These are phyloP conservation scores for Parastagonospora nodorum DNA, from an alignment of 2,329 filamentous ascomycete species.

Conservation along the genomic window DNA sequence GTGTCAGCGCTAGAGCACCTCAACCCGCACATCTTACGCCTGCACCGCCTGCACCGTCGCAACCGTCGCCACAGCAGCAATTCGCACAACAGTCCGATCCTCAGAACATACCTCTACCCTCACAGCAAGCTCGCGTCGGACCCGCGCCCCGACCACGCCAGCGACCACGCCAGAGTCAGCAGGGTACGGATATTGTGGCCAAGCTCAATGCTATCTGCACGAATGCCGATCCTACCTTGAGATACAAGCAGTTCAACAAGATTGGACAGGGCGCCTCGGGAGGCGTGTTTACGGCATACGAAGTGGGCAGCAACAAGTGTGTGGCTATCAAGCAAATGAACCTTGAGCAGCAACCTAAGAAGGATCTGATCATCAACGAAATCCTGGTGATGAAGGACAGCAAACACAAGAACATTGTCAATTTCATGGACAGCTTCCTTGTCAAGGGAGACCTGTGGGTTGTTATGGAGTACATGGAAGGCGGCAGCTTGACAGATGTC, in stretches of 20 bases:
- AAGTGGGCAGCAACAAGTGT: slow-evolving; percentile 79
- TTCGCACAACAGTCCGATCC: slow-evolving; percentile 48
- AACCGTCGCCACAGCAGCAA: slow-evolving; percentile 58
- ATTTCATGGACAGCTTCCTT: slow-evolving; percentile 97
- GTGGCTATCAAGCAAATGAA: slow-evolving; percentile 99
- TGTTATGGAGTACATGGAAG: slow-evolving; percentile 99
- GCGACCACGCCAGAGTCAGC: slow-evolving; percentile 73
- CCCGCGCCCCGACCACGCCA: slow-evolving; percentile 73
- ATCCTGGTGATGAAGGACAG: slow-evolving; percentile 99
- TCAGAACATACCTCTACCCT: slow-evolving; percentile 52
- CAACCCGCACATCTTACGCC: slow-evolving; percentile 37
- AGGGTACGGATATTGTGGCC: slow-evolving; percentile 78
- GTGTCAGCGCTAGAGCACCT: slow-evolving; percentile 69
- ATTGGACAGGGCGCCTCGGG: slow-evolving; percentile 97
- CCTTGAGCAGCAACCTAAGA: slow-evolving; percentile 96
- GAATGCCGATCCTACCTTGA: slow-evolving; percentile 83
- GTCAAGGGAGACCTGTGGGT: slow-evolving; percentile 93
- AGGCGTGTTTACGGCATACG: slow-evolving; percentile 90
- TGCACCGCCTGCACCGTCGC: slow-evolving; percentile 50
- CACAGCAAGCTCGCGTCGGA: slow-evolving; percentile 57
- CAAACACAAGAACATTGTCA: slow-evolving; percentile 97
- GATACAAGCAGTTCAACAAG: slow-evolving; percentile 87
- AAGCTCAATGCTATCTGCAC: slow-evolving; percentile 89
- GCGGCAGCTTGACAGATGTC: slow-evolving; percentile 94
- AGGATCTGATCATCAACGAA: slow-evolving; percentile 98